Conservation (phyloP, 257 asterid genomes). For the Craterostigma plantagineum region DNA sequence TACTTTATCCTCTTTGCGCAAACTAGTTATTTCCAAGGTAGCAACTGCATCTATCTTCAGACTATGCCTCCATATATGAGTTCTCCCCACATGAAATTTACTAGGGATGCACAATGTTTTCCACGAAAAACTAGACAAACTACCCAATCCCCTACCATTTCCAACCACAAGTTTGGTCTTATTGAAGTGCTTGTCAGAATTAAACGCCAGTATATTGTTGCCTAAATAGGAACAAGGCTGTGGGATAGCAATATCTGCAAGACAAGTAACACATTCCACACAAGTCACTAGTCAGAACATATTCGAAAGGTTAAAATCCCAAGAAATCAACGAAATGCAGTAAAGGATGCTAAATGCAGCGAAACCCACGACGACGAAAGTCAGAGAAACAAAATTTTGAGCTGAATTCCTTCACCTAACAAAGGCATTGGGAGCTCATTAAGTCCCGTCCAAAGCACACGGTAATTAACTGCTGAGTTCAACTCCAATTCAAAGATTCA, state of each 20-base stretch:
- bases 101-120: constrained; percentile 16
- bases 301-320: too few species aligned
- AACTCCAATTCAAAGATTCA: too few species aligned
- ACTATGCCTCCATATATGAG: constrained; percentile 24
- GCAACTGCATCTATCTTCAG: constrained; percentile 49
- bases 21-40: constrained; percentile 35
- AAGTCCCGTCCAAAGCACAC: constrained; percentile 14
- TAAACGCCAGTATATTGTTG: constrained; percentile 28
- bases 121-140: constrained; percentile 23
- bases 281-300: too few species aligned
- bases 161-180: constrained; percentile 14
- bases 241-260: constrained; percentile 78
- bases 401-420: constrained; percentile 24
- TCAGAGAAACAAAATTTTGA: background rate
- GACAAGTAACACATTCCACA: constrained; percentile 9
- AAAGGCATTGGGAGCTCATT: constrained; percentile 96
- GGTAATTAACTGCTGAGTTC: too few species aligned
- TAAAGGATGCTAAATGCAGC: background rate
- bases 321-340: background rate
- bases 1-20: constrained; percentile 13
- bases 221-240: constrained; percentile 59
- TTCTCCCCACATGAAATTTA: constrained; percentile 16
- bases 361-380: background rate
- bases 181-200: constrained; percentile 21
- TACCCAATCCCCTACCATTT: constrained; percentile 31